phyloP scores from a whole-genome alignment of 2,329 filamentous ascomycete genomes.

The Fonsecaea monophora region DNA sequence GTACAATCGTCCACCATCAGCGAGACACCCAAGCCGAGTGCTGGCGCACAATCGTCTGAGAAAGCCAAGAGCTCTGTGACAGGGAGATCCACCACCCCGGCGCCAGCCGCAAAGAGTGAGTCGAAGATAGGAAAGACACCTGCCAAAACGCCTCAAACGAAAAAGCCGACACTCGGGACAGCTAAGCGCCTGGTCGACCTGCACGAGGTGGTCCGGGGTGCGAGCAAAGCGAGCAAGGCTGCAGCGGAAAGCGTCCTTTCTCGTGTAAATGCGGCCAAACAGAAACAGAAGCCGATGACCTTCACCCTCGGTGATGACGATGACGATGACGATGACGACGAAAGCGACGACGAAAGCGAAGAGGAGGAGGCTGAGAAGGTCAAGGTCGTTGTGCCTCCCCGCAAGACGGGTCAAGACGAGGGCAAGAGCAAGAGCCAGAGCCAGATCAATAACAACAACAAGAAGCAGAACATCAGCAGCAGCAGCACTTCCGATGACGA shows the following conservation, averaged over 20 bases:
- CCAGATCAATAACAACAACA: too few species aligned
- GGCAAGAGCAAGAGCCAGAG: background rate
- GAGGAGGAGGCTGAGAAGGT: slow-evolving; percentile 9
- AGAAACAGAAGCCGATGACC: slow-evolving; percentile 14
- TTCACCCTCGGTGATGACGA: slow-evolving; percentile 24
- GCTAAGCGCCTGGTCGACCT: slow-evolving; percentile 22
- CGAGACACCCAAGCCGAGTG: slow-evolving; percentile 11
- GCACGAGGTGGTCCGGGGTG: slow-evolving; percentile 15
- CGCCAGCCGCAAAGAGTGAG: slow-evolving; percentile 2
- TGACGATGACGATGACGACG: slow-evolving; percentile 20
- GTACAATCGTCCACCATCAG: slow-evolving; percentile 16
- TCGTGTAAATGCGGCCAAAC: background rate
- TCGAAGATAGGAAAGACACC: slow-evolving; percentile 12
- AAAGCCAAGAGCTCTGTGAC: slow-evolving; percentile 1
- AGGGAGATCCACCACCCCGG: slow-evolving; percentile 7
- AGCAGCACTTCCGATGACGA: background rate
- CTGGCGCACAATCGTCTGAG: slow-evolving; percentile 6
- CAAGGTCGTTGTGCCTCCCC: background rate
- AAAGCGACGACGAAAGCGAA: slow-evolving; percentile 2
- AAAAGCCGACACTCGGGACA: slow-evolving; percentile 15
- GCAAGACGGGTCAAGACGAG: slow-evolving; percentile 1
- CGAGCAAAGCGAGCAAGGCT: slow-evolving; percentile 8
- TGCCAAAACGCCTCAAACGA: slow-evolving; percentile 5
- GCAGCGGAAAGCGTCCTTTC: slow-evolving; percentile 10
- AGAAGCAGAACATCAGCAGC: too few species aligned